Conservation (phyloP, 192 early-diverging fungal genomes). For the Coemansia aciculifera region DNA sequence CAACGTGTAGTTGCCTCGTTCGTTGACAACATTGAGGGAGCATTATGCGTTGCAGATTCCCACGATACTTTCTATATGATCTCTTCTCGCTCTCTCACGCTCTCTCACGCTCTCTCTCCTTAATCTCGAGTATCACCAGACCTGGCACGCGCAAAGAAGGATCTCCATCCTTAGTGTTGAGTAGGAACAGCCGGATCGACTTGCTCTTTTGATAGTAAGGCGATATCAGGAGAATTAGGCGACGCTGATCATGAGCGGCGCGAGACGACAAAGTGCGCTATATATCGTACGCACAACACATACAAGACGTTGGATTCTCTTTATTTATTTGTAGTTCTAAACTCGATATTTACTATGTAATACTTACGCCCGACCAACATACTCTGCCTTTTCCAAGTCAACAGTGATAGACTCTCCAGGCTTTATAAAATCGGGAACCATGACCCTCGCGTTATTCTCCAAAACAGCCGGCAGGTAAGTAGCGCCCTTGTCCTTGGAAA, state of each 20-base stretch:
- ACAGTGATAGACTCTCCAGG: conserved; percentile 73
- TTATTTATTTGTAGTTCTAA: neutral
- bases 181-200: neutral
- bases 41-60: neutral
- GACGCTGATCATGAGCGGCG: neutral
- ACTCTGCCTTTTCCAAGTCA: conserved; percentile 64
- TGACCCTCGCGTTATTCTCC: conserved; percentile 64
- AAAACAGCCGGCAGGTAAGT: conserved; percentile 67
- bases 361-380: conserved; percentile 59
- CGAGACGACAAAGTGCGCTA: neutral
- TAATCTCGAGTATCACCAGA: neutral
- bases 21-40: neutral
- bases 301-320: neutral
- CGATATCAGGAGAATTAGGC: neutral
- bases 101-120: neutral
- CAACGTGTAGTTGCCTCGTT: neutral
- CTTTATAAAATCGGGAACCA: conserved; percentile 82
- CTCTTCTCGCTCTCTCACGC: neutral
- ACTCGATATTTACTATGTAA: neutral
- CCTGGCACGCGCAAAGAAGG: neutral
- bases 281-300: neutral
- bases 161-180: neutral
- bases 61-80: neutral
- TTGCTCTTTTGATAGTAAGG: neutral
- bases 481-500: conserved; percentile 68